A percentile compares a stretch with the other conserved stretches of the same genome.
phyloP scores from a whole-genome alignment of 345 rosid species.

The thale cress (Arabidopsis thaliana) region DNA sequence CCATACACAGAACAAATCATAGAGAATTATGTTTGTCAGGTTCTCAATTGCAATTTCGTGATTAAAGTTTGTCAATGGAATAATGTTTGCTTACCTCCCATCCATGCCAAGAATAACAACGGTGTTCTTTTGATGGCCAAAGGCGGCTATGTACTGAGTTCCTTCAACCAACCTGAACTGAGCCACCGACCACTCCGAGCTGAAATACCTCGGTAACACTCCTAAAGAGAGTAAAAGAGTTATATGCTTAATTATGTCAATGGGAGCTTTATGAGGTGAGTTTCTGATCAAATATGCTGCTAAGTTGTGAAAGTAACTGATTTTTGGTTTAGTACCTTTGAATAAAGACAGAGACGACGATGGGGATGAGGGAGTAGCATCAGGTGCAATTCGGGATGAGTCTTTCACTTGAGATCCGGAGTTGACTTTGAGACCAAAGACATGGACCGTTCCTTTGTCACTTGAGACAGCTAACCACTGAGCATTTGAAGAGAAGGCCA shows the following conservation, averaged over 20 bases:
- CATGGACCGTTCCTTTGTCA: slow-evolving; percentile 98
- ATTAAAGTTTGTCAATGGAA: neutral
- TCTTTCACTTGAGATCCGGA: slow-evolving; percentile 62
- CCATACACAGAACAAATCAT: neutral
- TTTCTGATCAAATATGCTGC: neutral
- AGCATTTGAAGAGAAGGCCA: slow-evolving; percentile 89
- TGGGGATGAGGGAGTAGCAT: slow-evolving; percentile 45
- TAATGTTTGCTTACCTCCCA: slow-evolving; percentile 71
- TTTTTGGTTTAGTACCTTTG: slow-evolving; percentile 56
- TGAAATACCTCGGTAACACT: slow-evolving; percentile 92
- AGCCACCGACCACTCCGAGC: slow-evolving; percentile 98
- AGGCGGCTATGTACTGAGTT: slow-evolving; percentile 81
- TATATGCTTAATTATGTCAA: neutral
- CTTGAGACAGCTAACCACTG: slow-evolving; percentile 97
- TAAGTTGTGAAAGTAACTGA: slow-evolving; percentile 10
- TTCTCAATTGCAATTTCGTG: neutral
- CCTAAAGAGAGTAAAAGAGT: slow-evolving; percentile 52
- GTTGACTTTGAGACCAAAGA: slow-evolving; percentile 84
- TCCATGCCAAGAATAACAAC: slow-evolving; percentile 90
- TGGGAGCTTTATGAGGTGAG: neutral
- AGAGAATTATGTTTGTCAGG: neutral
- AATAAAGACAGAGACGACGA: slow-evolving; percentile 69
- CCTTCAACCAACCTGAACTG: slow-evolving; percentile 90
- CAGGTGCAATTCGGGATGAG: slow-evolving; percentile 46
- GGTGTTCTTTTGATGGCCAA: slow-evolving; percentile 90